Conservation (phyloP, 768 basidiomycete species). For the Naganishia onofrii region DNA sequence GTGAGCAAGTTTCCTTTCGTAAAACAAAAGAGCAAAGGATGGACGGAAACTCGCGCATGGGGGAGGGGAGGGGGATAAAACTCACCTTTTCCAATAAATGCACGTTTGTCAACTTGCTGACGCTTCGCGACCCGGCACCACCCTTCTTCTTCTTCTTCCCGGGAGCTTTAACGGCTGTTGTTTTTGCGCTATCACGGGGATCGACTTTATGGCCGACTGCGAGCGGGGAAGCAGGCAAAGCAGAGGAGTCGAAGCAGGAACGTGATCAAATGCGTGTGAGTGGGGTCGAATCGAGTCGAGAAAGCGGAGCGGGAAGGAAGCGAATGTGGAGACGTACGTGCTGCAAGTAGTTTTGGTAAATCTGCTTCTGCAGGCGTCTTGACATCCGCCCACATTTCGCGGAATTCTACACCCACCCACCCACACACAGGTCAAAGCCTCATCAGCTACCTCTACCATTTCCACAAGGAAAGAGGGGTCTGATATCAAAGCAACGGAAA, state of each 20-base stretch:
- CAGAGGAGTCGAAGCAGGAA: not conserved
- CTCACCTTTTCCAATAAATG: constrained; percentile 31
- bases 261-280: not conserved
- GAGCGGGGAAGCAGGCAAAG: not conserved
- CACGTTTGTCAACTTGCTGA: constrained; percentile 32
- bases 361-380: constrained; percentile 24
- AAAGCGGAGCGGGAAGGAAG: not conserved
- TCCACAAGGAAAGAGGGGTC: not conserved
- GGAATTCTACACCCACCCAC: constrained; percentile 31
- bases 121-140: constrained; percentile 30
- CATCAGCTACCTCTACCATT: not conserved
- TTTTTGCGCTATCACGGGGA: constrained; percentile 21
- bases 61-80: not conserved
- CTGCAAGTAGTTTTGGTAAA: constrained; percentile 18
- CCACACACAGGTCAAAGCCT: not conserved
- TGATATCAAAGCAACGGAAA: not conserved
- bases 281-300: not conserved
- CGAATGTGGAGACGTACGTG: constrained; percentile 16
- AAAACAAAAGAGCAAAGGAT: too few species aligned
- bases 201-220: constrained; percentile 30
- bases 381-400: constrained; percentile 30
- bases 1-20: too few species aligned
- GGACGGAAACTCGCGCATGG: too few species aligned
- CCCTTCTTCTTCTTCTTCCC: constrained; percentile 39
- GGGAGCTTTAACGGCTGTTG: constrained; percentile 22